Evolutionary conservation across 352 stramenopile genomes (phyloP).

Genomic region (Globisporangium okanoganense): DNA sequence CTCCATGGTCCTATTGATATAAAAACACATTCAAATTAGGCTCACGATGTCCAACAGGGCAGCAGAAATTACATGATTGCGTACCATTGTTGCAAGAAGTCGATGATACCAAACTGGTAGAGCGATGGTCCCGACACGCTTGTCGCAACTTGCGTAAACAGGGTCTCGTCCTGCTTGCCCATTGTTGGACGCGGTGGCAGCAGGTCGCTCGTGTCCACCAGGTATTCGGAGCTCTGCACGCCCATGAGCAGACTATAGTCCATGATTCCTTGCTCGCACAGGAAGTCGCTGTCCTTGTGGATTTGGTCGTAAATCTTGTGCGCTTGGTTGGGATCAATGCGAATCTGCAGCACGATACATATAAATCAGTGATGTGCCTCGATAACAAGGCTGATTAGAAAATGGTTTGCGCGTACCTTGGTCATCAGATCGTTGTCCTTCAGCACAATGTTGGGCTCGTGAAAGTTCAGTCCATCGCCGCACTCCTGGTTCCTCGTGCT

Average conservation of each 20-base stretch:
- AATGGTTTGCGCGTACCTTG: conserved; percentile 37
- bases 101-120: conserved; percentile 92
- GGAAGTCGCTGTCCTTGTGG: conserved; percentile 85
- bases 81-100: conserved; percentile 89
- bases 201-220: conserved; percentile 77
- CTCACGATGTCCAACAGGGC: neutral
- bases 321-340: conserved; percentile 69
- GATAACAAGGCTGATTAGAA: neutral
- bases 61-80: conserved; percentile 1
- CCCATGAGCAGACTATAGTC: conserved; percentile 91
- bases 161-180: conserved; percentile 40
- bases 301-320: conserved; percentile 88
- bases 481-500: conserved; percentile 83
- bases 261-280: conserved; percentile 90
- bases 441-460: conserved; percentile 86
- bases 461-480: conserved; percentile 82
- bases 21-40: neutral
- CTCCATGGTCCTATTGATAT: conserved; percentile 67
- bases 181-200: conserved; percentile 21
- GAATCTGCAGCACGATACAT: conserved; percentile 35
- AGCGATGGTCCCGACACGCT: conserved; percentile 84
- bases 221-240: conserved; percentile 87
- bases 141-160: conserved; percentile 80
- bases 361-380: neutral
- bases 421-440: conserved; percentile 90